Conservation (phyloP, 345 rosid genomes). For the Sisymbrium altissimum region DNA sequence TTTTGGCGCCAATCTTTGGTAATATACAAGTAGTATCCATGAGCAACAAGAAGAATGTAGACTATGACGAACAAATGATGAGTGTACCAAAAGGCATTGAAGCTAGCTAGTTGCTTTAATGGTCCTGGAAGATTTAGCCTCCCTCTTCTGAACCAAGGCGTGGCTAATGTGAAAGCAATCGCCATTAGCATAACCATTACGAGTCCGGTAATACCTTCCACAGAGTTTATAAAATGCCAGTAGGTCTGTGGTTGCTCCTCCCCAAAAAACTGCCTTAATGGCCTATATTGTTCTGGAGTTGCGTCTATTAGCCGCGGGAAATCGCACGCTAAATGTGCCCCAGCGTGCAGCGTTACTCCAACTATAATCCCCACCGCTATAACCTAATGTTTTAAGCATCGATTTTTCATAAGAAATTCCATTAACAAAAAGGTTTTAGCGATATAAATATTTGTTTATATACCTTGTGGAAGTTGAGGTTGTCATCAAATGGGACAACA, state of each 20-base stretch:
- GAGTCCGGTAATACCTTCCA: conserved; percentile 66
- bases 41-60: conserved; percentile 61
- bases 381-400: conserved; percentile 38
- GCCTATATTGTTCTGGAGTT: conserved; percentile 48
- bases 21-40: conserved; percentile 61
- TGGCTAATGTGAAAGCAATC: conserved; percentile 69
- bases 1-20: conserved; percentile 56
- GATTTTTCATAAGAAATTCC: not conserved
- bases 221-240: conserved; percentile 62
- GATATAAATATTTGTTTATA: not conserved
- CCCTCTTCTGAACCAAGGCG: conserved; percentile 70
- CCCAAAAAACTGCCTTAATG: conserved; percentile 54
- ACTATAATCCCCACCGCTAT: conserved; percentile 57
- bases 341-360: conserved; percentile 61
- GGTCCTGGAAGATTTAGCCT: conserved; percentile 52
- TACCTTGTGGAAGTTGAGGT: conserved; percentile 85
- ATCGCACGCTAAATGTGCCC: conserved; percentile 61
- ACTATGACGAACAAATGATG: conserved; percentile 77
- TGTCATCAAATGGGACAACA: conserved; percentile 80
- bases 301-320: conserved; percentile 65
- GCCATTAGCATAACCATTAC: conserved; percentile 69
- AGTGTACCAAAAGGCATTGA: conserved; percentile 88
- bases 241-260: conserved; percentile 54
- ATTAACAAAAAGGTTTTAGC: not conserved
- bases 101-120: conserved; percentile 69